A percentile compares a stretch with the other conserved stretches of the same genome.
phyloP scores from a whole-genome alignment of 306 rosid species.

The Malus domestica region DNA sequence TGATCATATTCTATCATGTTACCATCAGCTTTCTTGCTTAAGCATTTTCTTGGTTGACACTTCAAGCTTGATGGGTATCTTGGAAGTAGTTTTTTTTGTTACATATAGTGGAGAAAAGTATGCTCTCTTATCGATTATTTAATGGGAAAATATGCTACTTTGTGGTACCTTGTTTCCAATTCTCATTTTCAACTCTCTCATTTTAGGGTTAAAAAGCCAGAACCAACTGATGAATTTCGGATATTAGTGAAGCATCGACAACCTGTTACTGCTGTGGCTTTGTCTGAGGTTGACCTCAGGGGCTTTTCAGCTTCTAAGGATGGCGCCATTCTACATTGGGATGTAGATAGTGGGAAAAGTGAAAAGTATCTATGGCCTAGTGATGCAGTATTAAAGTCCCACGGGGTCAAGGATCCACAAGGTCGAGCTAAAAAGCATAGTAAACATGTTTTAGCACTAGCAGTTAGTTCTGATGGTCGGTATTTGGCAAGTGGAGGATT shows the following conservation, averaged over 20 bases:
- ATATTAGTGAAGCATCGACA: slow-evolving; percentile 67
- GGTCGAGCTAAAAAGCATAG: slow-evolving; percentile 71
- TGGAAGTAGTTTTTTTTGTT: neutral
- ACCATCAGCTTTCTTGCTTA: neutral
- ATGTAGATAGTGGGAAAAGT: slow-evolving; percentile 67
- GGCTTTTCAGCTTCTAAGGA: slow-evolving; percentile 96
- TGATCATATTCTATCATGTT: neutral
- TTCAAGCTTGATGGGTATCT: neutral
- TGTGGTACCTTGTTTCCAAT: neutral
- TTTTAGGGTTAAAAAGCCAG: slow-evolving; percentile 58
- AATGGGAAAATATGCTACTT: neutral
- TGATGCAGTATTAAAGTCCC: slow-evolving; percentile 52
- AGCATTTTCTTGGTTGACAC: neutral
- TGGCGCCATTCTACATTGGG: slow-evolving; percentile 80
- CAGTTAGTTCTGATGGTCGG: slow-evolving; percentile 82
- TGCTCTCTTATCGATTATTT: neutral
- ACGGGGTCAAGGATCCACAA: slow-evolving; percentile 76
- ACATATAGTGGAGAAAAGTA: neutral
- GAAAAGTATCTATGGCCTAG: slow-evolving; percentile 84
- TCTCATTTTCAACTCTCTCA: neutral
- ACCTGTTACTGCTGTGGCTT: slow-evolving; percentile 68
- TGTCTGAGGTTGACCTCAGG: slow-evolving; percentile 73
- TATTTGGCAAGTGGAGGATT: slow-evolving; percentile 88
- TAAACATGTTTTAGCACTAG: slow-evolving; percentile 57
- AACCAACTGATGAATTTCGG: slow-evolving; percentile 47